A percentile compares a stretch with the other conserved stretches of the same genome.
Evolutionary conservation across 495 filamentous ascomycete genomes (phyloP).

Genomic region (Lichina pygmaea): DNA sequence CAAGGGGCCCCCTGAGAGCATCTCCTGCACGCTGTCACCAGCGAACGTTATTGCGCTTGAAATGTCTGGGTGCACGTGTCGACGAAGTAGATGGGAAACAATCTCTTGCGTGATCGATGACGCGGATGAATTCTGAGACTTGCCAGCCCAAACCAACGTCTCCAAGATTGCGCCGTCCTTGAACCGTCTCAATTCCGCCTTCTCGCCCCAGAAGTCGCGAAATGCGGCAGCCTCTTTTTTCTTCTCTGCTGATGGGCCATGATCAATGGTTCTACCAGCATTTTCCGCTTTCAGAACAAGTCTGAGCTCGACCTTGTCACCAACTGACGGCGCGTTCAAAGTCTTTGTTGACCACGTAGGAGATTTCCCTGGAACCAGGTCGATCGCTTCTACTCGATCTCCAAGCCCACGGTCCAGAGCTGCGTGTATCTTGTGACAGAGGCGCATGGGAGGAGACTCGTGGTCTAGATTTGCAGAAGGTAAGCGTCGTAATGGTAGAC

Average conservation of each 20-base stretch:
- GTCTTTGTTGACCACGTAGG: conserved; percentile 16
- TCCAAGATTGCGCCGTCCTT: conserved; percentile 48
- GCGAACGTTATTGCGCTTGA: conserved; percentile 26
- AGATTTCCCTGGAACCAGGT: conserved; percentile 4
- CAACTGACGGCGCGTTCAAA: conserved; percentile 13
- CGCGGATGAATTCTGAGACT: conserved; percentile 21
- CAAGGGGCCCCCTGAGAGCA: conserved; percentile 20
- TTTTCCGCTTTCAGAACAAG: conserved; percentile 46
- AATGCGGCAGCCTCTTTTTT: conserved; percentile 39
- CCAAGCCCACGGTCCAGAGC: conserved; percentile 41
- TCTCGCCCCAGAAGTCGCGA: conserved; percentile 52
- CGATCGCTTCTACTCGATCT: conserved; percentile 41
- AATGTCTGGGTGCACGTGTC: conserved; percentile 28
- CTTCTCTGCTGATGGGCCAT: conserved; percentile 61
- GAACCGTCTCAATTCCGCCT: conserved; percentile 46
- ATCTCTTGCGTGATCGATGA: conserved; percentile 54
- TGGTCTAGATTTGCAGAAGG: neutral
- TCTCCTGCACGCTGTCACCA: conserved; percentile 30
- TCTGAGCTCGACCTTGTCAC: conserved; percentile 23
- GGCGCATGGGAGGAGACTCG: neutral
- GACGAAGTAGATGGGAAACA: conserved; percentile 36
- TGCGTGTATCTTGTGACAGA: conserved; percentile 23
- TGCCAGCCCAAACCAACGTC: conserved; percentile 46
- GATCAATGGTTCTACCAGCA: conserved; percentile 47
- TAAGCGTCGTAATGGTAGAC: no score